These are phyloP conservation scores for Colletotrichum tabaci DNA, from an alignment of 2,329 filamentous ascomycete species.

Conservation along the genomic window DNA sequence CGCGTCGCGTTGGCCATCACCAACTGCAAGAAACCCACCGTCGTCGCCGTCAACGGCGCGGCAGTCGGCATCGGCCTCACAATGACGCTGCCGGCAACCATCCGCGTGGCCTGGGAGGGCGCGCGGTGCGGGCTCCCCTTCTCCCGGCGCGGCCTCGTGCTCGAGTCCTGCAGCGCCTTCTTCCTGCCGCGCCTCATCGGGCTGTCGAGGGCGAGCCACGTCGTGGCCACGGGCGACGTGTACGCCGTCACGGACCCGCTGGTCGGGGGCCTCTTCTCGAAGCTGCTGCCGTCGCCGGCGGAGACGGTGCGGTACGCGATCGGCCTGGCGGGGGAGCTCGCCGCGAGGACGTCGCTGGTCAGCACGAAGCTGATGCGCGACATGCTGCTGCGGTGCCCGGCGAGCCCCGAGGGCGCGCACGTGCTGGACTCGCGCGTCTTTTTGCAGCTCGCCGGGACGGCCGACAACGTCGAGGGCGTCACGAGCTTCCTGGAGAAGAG, in stretches of 20 bases:
- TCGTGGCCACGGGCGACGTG: slow-evolving; percentile 76
- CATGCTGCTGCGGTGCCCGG: slow-evolving; percentile 32
- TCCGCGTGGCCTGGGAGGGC: slow-evolving; percentile 66
- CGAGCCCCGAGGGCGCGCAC: slow-evolving; percentile 28
- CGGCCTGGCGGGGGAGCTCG: slow-evolving; percentile 67
- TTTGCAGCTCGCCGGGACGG: slow-evolving; percentile 69
- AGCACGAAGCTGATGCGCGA: slow-evolving; percentile 42
- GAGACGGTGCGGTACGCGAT: slow-evolving; percentile 79
- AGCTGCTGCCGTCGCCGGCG: slow-evolving; percentile 74
- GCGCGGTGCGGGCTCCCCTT: slow-evolving; percentile 84
- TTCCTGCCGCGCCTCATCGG: slow-evolving; percentile 81
- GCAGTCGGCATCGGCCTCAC: slow-evolving; percentile 74
- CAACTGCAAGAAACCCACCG: slow-evolving; percentile 70
- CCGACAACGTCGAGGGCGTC: slow-evolving; percentile 78
- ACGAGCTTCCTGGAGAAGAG: slow-evolving; percentile 80
- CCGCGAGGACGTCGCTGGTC: slow-evolving; percentile 26
- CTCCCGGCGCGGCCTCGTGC: slow-evolving; percentile 77
- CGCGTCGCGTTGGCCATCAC: slow-evolving; percentile 68
- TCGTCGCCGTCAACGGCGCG: slow-evolving; percentile 71
- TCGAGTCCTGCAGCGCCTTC: slow-evolving; percentile 80
- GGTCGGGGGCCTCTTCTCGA: slow-evolving; percentile 72
- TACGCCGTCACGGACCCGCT: slow-evolving; percentile 67
- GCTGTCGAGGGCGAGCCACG: slow-evolving; percentile 72
- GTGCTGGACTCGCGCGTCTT: slow-evolving; percentile 57
- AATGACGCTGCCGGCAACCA: slow-evolving; percentile 70